A percentile compares a stretch with the other conserved stretches of the same genome.
These are phyloP conservation scores for Fomitopsis palustris DNA, from an alignment of 1,284 basidiomycete species.

Conservation along the genomic window DNA sequence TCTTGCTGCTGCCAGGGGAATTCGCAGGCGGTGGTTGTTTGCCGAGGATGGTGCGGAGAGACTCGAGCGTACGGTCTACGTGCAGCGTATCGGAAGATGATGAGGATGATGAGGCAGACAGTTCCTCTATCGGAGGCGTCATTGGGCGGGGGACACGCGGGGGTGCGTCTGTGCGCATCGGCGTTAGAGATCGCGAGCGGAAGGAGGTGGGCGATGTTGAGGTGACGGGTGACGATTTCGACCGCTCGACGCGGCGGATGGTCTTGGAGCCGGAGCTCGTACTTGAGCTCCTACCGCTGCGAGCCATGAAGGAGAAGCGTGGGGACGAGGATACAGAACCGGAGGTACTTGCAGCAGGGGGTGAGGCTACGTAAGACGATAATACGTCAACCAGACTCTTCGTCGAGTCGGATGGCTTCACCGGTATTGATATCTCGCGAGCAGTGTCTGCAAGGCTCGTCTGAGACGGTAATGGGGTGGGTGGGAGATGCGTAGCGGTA, in stretches of 20 bases:
- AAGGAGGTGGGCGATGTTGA: slow-evolving; percentile 14
- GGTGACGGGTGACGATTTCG: slow-evolving; percentile 25
- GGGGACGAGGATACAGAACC: slow-evolving; percentile 10
- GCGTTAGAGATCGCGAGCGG: slow-evolving; percentile 36
- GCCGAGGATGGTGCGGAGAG: slow-evolving; percentile 66
- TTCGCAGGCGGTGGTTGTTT: slow-evolving; percentile 39
- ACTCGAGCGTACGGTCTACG: slow-evolving; percentile 55
- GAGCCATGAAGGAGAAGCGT: slow-evolving; percentile 15
- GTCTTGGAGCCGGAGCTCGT: slow-evolving; percentile 13
- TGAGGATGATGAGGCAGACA: slow-evolving; percentile 40
- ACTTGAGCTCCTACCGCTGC: slow-evolving; percentile 18
- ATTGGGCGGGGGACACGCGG: slow-evolving; percentile 32
- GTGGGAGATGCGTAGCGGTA: slow-evolving; percentile 36
- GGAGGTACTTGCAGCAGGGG: slow-evolving; percentile 13
- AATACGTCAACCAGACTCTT: slow-evolving; percentile 24
- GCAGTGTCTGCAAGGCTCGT: slow-evolving; percentile 15
- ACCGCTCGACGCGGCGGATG: slow-evolving; percentile 12
- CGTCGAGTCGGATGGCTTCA: slow-evolving; percentile 13
- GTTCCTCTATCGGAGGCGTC: slow-evolving; percentile 56
- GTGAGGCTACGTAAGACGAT: slow-evolving; percentile 20
- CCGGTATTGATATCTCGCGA: slow-evolving; percentile 10
- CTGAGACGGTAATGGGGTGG: slow-evolving; percentile 27
- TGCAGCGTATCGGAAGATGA: slow-evolving; percentile 44
- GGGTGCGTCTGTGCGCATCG: slow-evolving; percentile 28
- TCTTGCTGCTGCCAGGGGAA: slow-evolving; percentile 9